Base-by-base conservation (phyloP, 2,329 filamentous ascomycete genomes). In the Neurospora sp. region DNA sequence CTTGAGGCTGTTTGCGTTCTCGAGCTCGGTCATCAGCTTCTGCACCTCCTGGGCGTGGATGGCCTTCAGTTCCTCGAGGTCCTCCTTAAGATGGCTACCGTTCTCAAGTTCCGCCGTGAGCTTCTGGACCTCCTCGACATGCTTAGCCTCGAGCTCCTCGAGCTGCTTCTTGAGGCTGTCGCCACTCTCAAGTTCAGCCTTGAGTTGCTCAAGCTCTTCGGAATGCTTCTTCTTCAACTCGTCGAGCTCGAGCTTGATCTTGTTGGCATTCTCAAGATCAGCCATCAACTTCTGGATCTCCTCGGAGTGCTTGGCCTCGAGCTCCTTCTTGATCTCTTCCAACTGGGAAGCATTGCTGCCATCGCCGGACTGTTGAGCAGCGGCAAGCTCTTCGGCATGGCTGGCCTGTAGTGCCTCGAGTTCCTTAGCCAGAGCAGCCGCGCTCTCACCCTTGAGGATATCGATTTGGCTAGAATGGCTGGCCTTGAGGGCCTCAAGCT, bases 401-500 rank as follows among this genome's bases (percentile, higher is more conserved):
- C 81, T 78, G 17, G 80, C 76, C 76, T 83, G 80, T 28, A 86
- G 79, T 1, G 76, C 74, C 17, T 79, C 75, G 33, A 82, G 74
- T 39, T 79, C 77, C 72, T 77, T 77, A 17, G 74, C 73, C 69
- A 81, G 76, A n/a, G 75, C 72, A 28, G 77, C 76, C 67, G 79
- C 78, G 68, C 77, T 72, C 67, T 75, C 75, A 28, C 70, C 68
- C 73, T 76, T 77, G 23, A 77, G 69, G 10, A 71, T 72, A 12
- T 77, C 75, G 39, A 78, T 72, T 71, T 86, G 81, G 73, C 85
- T 80, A 1, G 83, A 83, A 73, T 89, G 87, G 73, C 78, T 85
- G 17, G 82, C 81, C 76, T 88, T 87, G 36, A 89, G 78, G 8
- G 82, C 75, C 46, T 88, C 83, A 2, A 89, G 78, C 74, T 88